Evolutionary conservation across 768 basidiomycete species (phyloP).

Genomic region (Tricholoma matsutake): DNA sequence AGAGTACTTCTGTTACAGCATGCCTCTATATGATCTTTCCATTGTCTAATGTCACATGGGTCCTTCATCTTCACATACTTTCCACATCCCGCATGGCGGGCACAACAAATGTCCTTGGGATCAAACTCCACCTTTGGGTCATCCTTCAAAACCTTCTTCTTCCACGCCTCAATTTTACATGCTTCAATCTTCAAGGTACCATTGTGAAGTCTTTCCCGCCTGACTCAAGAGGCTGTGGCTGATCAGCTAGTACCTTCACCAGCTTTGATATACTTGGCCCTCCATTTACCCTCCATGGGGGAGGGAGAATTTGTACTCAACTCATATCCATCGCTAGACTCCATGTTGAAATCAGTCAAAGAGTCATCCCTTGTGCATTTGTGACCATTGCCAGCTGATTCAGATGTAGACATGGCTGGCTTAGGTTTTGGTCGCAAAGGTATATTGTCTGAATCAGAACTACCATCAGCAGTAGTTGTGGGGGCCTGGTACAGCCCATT

Average conservation of each 20-base stretch:
- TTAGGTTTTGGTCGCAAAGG: neutral
- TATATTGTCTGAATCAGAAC: neutral
- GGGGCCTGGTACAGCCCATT: neutral
- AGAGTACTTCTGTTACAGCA: too few species aligned
- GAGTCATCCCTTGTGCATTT: neutral
- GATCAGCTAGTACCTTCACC: neutral
- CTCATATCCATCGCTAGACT: neutral
- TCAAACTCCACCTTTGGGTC: neutral
- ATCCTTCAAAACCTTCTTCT: neutral
- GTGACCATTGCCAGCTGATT: neutral
- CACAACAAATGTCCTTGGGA: constrained; percentile 1
- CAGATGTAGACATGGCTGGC: neutral
- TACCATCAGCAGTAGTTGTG: neutral
- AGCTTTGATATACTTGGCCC: neutral
- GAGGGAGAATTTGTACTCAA: neutral
- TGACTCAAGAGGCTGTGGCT: neutral
- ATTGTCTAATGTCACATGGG: neutral
- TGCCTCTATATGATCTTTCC: neutral
- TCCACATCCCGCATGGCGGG: neutral
- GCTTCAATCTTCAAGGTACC: neutral
- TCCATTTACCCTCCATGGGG: neutral
- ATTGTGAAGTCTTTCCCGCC: neutral
- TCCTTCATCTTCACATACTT: neutral
- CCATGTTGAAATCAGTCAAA: neutral
- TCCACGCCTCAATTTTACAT: neutral